Evolutionary conservation across 768 basidiomycete genomes (phyloP).

Genomic region (Tylopilus plumbeoviolaceoides): DNA sequence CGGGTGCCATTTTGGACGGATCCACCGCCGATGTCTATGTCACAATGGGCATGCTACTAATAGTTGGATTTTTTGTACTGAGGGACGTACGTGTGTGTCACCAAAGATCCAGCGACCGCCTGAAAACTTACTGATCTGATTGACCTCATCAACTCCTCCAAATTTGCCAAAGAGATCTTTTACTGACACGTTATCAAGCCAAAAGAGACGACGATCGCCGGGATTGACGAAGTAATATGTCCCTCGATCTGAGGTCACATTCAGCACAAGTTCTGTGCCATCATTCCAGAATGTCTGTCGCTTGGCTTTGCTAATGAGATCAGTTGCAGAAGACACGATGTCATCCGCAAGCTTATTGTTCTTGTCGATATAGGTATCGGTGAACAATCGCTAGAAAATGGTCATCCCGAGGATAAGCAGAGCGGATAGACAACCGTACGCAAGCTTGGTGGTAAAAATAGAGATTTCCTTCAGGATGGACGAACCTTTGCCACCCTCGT

Average conservation of each 20-base stretch:
- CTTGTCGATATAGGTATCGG: background rate
- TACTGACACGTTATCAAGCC: background rate
- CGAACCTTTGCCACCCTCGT: background rate
- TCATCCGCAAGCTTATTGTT: background rate
- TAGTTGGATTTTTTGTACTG: background rate
- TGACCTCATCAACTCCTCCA: background rate
- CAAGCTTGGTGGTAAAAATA: background rate
- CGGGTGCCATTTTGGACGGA: constrained; percentile 53
- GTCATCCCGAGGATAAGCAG: background rate
- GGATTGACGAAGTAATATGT: background rate
- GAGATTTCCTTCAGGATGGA: background rate
- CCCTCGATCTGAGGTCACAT: background rate
- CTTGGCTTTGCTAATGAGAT: background rate
- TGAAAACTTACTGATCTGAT: background rate
- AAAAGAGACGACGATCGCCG: background rate
- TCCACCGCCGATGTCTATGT: constrained; percentile 73
- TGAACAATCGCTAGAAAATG: background rate
- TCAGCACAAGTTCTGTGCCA: background rate
- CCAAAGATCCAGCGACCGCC: background rate
- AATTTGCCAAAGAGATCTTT: background rate
- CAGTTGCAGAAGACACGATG: background rate
- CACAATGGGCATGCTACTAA: background rate
- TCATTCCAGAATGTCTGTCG: background rate
- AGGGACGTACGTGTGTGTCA: constrained; percentile 36
- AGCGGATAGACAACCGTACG: background rate